Percentiles rank a stretch among this genome's conserved stretches.
These are phyloP conservation scores for Dalechampia spathulata DNA, from an alignment of 441 rosid species.

Conservation along the genomic window DNA sequence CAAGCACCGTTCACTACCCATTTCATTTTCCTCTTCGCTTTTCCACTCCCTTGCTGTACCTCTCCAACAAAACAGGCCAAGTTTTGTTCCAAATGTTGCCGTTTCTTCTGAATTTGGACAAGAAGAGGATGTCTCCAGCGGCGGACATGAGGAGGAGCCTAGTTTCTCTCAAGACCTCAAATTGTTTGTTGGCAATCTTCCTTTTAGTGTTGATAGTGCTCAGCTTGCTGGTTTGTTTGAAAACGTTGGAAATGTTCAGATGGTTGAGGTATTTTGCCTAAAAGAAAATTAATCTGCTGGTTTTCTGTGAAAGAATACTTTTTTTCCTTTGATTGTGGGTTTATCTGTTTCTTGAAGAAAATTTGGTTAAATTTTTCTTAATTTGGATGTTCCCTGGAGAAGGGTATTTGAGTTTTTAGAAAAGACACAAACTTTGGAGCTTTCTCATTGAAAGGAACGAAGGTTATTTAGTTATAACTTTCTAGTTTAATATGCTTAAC, in stretches of 20 bases:
- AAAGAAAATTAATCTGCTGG: too few species aligned
- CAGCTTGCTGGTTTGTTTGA: conserved; percentile 87
- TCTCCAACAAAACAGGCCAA: conserved; percentile 1
- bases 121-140: conserved; percentile 54
- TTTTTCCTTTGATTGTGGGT: too few species aligned
- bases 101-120: conserved; percentile 60
- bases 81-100: conserved; percentile 48
- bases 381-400: neutral
- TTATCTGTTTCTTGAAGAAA: too few species aligned
- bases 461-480: too few species aligned
- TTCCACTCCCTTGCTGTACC: conserved; percentile 20
- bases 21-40: conserved; percentile 22
- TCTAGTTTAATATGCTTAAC: conserved; percentile 7
- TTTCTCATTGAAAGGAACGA: too few species aligned
- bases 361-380: neutral
- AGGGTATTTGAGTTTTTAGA: neutral
- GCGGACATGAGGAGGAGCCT: conserved; percentile 32
- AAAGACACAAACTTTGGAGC: too few species aligned
- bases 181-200: conserved; percentile 91
- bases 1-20: conserved; percentile 24
- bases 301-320: too few species aligned
- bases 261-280: conserved; percentile 73
- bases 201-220: conserved; percentile 71
- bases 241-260: conserved; percentile 77
- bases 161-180: conserved; percentile 71